These are phyloP conservation scores for Candida wancherniae DNA, from an alignment of 805 yeast genomes.

Conservation along the genomic window DNA sequence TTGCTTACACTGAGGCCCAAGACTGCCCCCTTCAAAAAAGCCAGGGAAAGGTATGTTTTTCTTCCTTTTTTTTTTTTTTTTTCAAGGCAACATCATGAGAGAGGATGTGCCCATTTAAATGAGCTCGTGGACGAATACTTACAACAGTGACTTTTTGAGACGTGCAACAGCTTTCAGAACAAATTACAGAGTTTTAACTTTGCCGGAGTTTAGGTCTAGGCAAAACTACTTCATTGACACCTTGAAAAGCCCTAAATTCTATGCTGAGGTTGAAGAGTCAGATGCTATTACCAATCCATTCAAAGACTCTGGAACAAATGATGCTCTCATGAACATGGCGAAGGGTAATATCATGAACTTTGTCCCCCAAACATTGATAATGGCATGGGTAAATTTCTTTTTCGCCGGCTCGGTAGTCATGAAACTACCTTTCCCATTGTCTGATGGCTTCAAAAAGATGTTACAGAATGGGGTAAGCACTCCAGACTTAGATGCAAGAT, in stretches of 20 bases:
- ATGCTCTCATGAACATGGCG: slow-evolving; percentile 69
- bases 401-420: slow-evolving; percentile 85
- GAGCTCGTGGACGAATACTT: slow-evolving; percentile 1
- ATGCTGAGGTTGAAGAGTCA: slow-evolving; percentile 43
- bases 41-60: background rate
- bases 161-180: slow-evolving; percentile 55
- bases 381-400: slow-evolving; percentile 95
- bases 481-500: slow-evolving; percentile 78
- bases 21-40: slow-evolving; percentile 35
- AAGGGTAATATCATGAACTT: slow-evolving; percentile 79
- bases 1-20: slow-evolving; percentile 58
- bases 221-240: slow-evolving; percentile 44
- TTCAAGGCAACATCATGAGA: background rate
- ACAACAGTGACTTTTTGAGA: slow-evolving; percentile 48
- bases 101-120: background rate
- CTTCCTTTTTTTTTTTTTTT: background rate
- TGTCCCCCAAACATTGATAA: slow-evolving; percentile 86
- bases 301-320: slow-evolving; percentile 65
- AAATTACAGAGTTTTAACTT: slow-evolving; percentile 49
- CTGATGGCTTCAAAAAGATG: slow-evolving; percentile 87
- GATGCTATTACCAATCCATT: slow-evolving; percentile 54
- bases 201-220: slow-evolving; percentile 49
- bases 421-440: slow-evolving; percentile 83
- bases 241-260: slow-evolving; percentile 50
- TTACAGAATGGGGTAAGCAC: slow-evolving; percentile 84